Percentiles rank a stretch among this genome's conserved stretches.
These are phyloP conservation scores for Ploettnerulaceae sp. DNA, from an alignment of 2,329 filamentous ascomycete species.

Conservation along the genomic window DNA sequence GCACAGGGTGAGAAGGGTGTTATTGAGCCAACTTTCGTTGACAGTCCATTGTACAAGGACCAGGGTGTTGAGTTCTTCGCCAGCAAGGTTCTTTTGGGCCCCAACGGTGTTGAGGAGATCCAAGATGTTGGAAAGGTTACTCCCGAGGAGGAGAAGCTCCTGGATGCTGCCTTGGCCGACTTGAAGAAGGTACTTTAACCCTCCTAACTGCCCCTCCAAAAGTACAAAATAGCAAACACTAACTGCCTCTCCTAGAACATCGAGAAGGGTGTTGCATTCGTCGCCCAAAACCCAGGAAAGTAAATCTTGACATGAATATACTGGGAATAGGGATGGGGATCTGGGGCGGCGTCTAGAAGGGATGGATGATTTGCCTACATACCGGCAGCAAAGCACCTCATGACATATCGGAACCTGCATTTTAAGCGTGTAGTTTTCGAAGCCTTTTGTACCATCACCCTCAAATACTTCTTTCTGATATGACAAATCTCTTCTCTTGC, in stretches of 20 bases:
- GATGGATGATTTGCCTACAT: slow-evolving; percentile 5
- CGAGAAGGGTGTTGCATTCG: slow-evolving; percentile 72
- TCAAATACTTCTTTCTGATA: slow-evolving; percentile 5
- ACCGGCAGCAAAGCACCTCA: background rate
- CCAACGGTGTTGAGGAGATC: slow-evolving; percentile 93
- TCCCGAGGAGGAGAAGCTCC: slow-evolving; percentile 79
- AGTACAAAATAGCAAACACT: slow-evolving; percentile 9
- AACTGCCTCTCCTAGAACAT: slow-evolving; percentile 63
- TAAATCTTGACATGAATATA: slow-evolving; percentile 37
- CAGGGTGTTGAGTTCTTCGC: slow-evolving; percentile 97
- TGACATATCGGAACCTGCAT: slow-evolving; percentile 7
- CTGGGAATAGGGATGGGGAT: background rate
- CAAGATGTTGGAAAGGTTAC: slow-evolving; percentile 80
- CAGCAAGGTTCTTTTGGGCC: slow-evolving; percentile 91
- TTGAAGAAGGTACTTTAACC: slow-evolving; percentile 56
- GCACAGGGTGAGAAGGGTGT: slow-evolving; percentile 91
- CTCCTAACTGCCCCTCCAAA: too few relatives aligned
- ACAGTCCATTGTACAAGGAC: slow-evolving; percentile 97
- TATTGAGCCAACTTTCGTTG: slow-evolving; percentile 92
- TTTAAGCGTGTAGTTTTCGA: slow-evolving; percentile 10
- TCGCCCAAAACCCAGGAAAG: slow-evolving; percentile 54
- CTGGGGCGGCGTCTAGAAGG: slow-evolving; percentile 7
- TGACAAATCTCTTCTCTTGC: slow-evolving; percentile 4
- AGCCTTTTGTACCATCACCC: slow-evolving; percentile 10
- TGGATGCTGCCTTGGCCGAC: slow-evolving; percentile 79